These are phyloP conservation scores for Solanum clarkiae DNA, from an alignment of 257 asterid species.

Conservation along the genomic window DNA sequence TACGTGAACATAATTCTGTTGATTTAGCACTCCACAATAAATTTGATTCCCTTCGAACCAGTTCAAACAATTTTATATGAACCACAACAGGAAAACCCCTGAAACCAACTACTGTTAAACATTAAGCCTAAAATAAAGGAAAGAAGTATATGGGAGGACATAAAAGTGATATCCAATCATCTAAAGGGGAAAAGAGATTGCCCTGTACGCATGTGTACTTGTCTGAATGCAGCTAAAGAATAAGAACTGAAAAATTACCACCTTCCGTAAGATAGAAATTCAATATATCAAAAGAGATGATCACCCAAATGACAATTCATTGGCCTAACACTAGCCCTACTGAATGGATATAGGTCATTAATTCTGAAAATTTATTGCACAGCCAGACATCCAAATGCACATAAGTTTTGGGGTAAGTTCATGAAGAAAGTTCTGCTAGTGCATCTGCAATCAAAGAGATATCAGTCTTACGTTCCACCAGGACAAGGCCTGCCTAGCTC, in stretches of 20 bases:
- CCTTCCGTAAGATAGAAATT: background rate
- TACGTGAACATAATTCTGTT: background rate
- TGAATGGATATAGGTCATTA: background rate
- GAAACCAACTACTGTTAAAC: background rate
- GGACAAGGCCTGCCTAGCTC: constrained; percentile 73
- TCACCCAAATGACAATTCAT: background rate
- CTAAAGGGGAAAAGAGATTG: background rate
- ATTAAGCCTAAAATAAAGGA: background rate
- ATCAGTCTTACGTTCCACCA: constrained; percentile 62
- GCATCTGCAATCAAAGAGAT: background rate
- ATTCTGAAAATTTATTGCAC: background rate
- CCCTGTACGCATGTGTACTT: background rate
- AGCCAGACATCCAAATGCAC: background rate
- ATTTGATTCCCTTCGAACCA: background rate
- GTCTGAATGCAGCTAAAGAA: background rate
- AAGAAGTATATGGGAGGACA: background rate
- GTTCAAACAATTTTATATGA: background rate
- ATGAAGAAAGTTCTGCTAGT: background rate
- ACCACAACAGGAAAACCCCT: background rate
- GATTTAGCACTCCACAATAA: background rate
- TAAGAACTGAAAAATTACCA: background rate
- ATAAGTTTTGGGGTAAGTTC: background rate
- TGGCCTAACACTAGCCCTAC: background rate
- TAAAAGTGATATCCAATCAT: background rate
- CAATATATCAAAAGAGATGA: background rate